phyloP scores from a whole-genome alignment of 495 filamentous ascomycete genomes.

The Penicillium taxi region DNA sequence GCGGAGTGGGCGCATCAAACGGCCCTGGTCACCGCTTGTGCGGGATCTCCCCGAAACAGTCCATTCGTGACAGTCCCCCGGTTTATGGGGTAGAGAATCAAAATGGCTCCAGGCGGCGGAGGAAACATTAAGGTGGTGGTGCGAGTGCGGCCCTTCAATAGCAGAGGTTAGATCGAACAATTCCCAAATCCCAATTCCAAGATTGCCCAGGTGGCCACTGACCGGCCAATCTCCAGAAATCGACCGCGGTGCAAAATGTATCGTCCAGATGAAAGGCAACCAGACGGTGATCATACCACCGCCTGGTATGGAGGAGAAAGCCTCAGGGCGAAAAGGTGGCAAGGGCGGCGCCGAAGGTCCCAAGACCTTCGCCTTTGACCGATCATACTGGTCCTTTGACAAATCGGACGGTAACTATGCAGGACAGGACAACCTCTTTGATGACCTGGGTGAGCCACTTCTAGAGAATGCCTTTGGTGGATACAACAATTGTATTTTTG shows the following conservation, averaged over 20 bases:
- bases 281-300: slow-evolving; percentile 85
- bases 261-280: slow-evolving; percentile 88
- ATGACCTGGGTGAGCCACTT: slow-evolving; percentile 80
- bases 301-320: slow-evolving; percentile 51
- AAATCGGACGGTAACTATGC: slow-evolving; percentile 74
- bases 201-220: not conserved
- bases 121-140: slow-evolving; percentile 99
- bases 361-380: slow-evolving; percentile 92
- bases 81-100: slow-evolving; percentile 35
- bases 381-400: slow-evolving; percentile 97
- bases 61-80: slow-evolving; percentile 12
- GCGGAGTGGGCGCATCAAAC: slow-evolving; percentile 34
- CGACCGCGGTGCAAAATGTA: slow-evolving; percentile 90
- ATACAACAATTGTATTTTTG: slow-evolving; percentile 99
- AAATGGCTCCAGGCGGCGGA: slow-evolving; percentile 70
- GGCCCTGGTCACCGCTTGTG: slow-evolving; percentile 21
- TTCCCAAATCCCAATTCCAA: slow-evolving; percentile 6
- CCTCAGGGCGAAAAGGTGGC: slow-evolving; percentile 44
- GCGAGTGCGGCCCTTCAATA: slow-evolving; percentile 84
- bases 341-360: slow-evolving; percentile 62
- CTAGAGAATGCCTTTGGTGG: slow-evolving; percentile 98
- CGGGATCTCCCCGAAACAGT: slow-evolving; percentile 8
- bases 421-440: slow-evolving; percentile 80
- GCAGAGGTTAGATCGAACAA: slow-evolving; percentile 62
- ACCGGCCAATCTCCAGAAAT: slow-evolving; percentile 52